phyloP scores from a whole-genome alignment of 352 stramenopile genomes.

The Globisporangium abappressorium region DNA sequence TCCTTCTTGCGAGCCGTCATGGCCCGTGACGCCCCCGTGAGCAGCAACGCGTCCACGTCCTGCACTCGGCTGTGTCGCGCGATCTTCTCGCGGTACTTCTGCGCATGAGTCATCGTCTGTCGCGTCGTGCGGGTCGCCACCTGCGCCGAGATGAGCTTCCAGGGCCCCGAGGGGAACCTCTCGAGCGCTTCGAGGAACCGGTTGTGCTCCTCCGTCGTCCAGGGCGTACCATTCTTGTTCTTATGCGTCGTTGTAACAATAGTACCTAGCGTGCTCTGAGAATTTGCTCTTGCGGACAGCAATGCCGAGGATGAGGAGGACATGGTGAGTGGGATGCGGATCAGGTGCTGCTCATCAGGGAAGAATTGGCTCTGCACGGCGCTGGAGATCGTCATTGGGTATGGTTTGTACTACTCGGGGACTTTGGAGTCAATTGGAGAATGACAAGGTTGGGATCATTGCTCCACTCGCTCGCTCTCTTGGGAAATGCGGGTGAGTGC shows the following conservation, averaged over 20 bases:
- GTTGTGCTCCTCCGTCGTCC: constrained; percentile 37
- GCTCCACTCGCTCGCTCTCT: neutral
- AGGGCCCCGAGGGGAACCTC: constrained; percentile 26
- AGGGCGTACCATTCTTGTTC: constrained; percentile 26
- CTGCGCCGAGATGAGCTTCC: constrained; percentile 27
- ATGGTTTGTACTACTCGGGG: neutral
- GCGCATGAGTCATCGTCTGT: constrained; percentile 37
- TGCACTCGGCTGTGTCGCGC: constrained; percentile 10
- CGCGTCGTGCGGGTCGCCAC: constrained; percentile 27
- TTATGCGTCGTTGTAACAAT: neutral
- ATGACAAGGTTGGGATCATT: neutral
- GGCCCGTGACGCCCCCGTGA: neutral
- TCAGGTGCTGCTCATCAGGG: constrained; percentile 7
- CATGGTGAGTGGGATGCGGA: constrained; percentile 2
- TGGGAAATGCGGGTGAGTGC: neutral
- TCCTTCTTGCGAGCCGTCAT: neutral
- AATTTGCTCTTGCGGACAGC: neutral
- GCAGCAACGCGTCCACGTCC: neutral
- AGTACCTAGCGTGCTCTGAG: neutral
- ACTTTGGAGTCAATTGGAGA: neutral
- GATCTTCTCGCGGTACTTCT: constrained; percentile 39
- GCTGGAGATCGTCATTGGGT: constrained; percentile 8
- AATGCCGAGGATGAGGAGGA: neutral
- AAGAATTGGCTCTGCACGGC: constrained; percentile 14
- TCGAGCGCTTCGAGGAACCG: constrained; percentile 35